Conservation (phyloP, 2,329 filamentous ascomycete genomes). For the Fonsecaea monophora region DNA sequence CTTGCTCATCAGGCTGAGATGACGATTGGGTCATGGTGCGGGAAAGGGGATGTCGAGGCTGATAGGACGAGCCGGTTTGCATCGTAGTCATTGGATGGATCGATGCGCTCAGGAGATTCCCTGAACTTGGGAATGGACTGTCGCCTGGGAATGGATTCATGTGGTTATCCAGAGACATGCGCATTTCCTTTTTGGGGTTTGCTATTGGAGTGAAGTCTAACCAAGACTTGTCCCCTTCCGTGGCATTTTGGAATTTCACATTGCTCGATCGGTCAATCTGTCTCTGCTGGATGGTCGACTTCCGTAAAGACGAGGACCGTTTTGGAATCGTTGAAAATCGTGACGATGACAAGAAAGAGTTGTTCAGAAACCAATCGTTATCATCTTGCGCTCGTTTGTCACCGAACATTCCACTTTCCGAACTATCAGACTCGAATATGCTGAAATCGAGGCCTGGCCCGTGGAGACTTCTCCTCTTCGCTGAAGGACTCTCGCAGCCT, state of each 20-base stretch:
- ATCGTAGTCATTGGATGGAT: constrained; percentile 56
- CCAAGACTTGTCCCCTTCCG: constrained; percentile 53
- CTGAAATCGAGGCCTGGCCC: constrained; percentile 72
- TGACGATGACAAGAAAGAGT: constrained; percentile 49
- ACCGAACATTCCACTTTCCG: constrained; percentile 42
- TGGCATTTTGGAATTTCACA: constrained; percentile 45
- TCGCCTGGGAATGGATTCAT: constrained; percentile 70
- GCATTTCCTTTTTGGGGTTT: constrained; percentile 67
- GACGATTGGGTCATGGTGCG: constrained; percentile 86
- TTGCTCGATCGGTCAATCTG: constrained; percentile 67
- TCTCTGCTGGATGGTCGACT: constrained; percentile 86
- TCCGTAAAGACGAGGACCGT: constrained; percentile 78
- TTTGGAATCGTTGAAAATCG: constrained; percentile 65
- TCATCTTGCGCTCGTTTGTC: constrained; percentile 42
- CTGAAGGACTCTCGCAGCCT: constrained; percentile 80
- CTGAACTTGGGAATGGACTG: constrained; percentile 66
- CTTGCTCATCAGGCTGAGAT: constrained; percentile 76
- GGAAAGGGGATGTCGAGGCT: constrained; percentile 76
- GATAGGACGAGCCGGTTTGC: constrained; percentile 46
- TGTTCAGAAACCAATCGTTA: constrained; percentile 42
- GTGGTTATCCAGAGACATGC: constrained; percentile 81
- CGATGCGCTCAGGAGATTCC: constrained; percentile 61
- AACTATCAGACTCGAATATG: constrained; percentile 68
- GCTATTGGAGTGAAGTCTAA: constrained; percentile 57
- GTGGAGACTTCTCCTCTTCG: constrained; percentile 88